A percentile compares a stretch with the other conserved stretches of the same genome.
phyloP scores from a whole-genome alignment of 129 eudicot species.

The Calendula officinalis region DNA sequence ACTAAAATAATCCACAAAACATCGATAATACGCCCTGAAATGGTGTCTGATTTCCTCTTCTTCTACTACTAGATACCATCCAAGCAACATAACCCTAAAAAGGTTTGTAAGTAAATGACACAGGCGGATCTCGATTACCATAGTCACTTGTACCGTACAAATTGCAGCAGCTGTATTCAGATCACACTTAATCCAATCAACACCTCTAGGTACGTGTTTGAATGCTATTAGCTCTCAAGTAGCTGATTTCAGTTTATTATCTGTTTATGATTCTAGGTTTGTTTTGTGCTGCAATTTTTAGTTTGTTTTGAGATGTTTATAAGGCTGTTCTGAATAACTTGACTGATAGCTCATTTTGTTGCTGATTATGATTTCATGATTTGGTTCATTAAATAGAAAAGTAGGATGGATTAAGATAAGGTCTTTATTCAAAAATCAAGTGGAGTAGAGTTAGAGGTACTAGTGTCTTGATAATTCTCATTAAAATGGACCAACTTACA shows the following conservation, averaged over 20 bases:
- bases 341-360: background rate
- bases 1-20: constrained; percentile 8
- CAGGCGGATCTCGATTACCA: constrained; percentile 25
- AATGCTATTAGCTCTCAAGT: background rate
- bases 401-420: background rate
- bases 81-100: constrained; percentile 9
- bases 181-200: constrained; percentile 25
- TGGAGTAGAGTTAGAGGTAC: background rate
- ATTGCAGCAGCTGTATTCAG: constrained; percentile 20
- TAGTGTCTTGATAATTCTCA: background rate
- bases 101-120: constrained; percentile 25
- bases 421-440: too few species aligned
- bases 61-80: constrained; percentile 1
- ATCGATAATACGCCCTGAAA: constrained; percentile 6
- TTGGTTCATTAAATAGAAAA: background rate
- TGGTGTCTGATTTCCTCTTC: constrained; percentile 12
- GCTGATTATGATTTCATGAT: background rate
- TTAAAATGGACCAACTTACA: background rate
- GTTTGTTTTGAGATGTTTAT: background rate
- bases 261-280: background rate
- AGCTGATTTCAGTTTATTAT: background rate
- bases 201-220: constrained; percentile 21
- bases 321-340: background rate
- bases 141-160: constrained; percentile 19
- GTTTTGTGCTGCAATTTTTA: background rate